A percentile compares a stretch with the other conserved stretches of the same genome.
These are phyloP conservation scores for Epichloe sylvatica DNA, from an alignment of 2,329 filamentous ascomycete species.

Conservation along the genomic window DNA sequence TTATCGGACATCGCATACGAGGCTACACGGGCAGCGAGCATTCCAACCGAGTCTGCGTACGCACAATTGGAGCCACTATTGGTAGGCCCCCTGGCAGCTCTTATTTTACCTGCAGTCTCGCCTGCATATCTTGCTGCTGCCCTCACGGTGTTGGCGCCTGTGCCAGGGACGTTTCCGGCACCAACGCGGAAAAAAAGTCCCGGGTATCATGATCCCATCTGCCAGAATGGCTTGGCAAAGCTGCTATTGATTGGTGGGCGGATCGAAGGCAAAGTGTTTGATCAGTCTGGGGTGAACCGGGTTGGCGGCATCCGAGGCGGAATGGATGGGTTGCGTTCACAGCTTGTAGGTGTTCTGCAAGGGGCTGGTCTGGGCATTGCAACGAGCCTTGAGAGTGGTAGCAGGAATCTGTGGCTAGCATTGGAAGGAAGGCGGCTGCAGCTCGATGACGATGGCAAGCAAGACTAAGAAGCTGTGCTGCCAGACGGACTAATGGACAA, in stretches of 20 bases:
- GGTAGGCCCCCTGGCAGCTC: slow-evolving; percentile 63
- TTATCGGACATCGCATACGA: slow-evolving; percentile 40
- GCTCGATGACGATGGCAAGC: slow-evolving; percentile 47
- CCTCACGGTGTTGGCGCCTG: slow-evolving; percentile 63
- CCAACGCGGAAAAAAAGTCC: slow-evolving; percentile 65
- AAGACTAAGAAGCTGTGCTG: neutral
- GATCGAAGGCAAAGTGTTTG: slow-evolving; percentile 74
- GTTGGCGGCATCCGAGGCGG: slow-evolving; percentile 67
- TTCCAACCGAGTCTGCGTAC: slow-evolving; percentile 29
- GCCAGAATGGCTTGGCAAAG: slow-evolving; percentile 76
- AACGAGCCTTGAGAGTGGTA: slow-evolving; percentile 61
- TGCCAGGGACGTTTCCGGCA: slow-evolving; percentile 57
- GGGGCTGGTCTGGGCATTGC: slow-evolving; percentile 66
- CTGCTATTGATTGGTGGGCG: slow-evolving; percentile 74
- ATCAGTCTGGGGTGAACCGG: slow-evolving; percentile 52
- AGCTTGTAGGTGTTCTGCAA: slow-evolving; percentile 71
- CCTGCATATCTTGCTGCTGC: slow-evolving; percentile 73
- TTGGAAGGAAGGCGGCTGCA: slow-evolving; percentile 70
- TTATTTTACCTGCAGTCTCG: slow-evolving; percentile 71
- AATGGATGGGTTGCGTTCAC: slow-evolving; percentile 63
- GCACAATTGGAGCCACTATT: slow-evolving; percentile 60
- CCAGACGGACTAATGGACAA: neutral
- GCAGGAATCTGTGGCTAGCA: slow-evolving; percentile 74
- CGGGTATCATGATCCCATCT: slow-evolving; percentile 63
- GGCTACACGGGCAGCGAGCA: slow-evolving; percentile 25